phyloP scores from a whole-genome alignment of 768 basidiomycete genomes.

The Kwoniella botswanensis region DNA sequence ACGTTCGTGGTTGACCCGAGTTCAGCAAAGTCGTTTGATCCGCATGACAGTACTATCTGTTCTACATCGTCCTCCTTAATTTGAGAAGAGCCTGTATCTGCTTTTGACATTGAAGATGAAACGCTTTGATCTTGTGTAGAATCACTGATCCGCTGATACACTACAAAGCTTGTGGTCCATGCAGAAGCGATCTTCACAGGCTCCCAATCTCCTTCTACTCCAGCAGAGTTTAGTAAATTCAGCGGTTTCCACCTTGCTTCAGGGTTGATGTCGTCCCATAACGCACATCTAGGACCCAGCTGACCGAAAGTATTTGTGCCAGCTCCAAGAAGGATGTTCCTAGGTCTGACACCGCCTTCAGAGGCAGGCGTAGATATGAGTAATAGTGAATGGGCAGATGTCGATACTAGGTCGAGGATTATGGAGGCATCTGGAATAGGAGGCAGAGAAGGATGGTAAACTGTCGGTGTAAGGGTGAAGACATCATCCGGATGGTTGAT shows the following conservation, averaged over 20 bases:
- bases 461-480: constrained; percentile 32
- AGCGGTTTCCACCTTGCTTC: constrained; percentile 55
- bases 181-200: constrained; percentile 67
- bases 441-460: constrained; percentile 30
- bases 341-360: constrained; percentile 28
- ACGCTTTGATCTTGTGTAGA: neutral
- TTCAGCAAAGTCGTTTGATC: constrained; percentile 82
- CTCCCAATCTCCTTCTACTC: constrained; percentile 58
- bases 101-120: neutral
- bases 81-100: neutral
- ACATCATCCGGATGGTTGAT: constrained; percentile 45
- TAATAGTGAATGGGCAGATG: constrained; percentile 79
- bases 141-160: constrained; percentile 60
- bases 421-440: neutral
- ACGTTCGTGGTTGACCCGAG: constrained; percentile 61
- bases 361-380: constrained; percentile 61
- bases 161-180: constrained; percentile 85
- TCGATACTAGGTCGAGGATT: constrained; percentile 67
- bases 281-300: constrained; percentile 62
- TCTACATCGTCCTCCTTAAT: constrained; percentile 58
- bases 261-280: constrained; percentile 62
- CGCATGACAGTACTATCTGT: constrained; percentile 70
- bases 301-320: constrained; percentile 77
- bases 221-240: constrained; percentile 23
- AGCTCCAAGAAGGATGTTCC: constrained; percentile 68